These are phyloP conservation scores for Vinca minor DNA, from an alignment of 257 asterid species.

Conservation along the genomic window DNA sequence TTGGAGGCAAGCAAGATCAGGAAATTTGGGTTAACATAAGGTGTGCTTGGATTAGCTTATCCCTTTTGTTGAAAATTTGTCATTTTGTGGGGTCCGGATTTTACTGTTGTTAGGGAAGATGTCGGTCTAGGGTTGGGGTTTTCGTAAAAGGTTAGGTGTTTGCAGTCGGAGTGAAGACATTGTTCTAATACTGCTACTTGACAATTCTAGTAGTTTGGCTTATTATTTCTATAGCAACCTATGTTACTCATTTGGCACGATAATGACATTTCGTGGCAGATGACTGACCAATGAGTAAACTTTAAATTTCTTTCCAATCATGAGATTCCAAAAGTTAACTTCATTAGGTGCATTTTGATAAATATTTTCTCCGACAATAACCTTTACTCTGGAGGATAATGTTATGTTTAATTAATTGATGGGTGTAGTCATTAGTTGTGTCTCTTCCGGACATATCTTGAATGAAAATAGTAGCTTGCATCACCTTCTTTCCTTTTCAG, in stretches of 20 bases:
- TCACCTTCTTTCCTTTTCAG: slow-evolving; percentile 30
- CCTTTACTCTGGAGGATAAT: background rate
- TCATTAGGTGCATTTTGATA: background rate
- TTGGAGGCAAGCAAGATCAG: background rate
- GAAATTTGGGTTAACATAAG: background rate
- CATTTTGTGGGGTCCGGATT: too few species aligned
- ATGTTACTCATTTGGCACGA: background rate
- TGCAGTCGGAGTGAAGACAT: too few species aligned
- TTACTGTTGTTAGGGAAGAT: too few species aligned
- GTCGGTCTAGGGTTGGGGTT: too few species aligned
- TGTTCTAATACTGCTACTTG: background rate
- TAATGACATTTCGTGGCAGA: background rate
- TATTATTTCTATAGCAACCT: background rate
- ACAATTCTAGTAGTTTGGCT: background rate
- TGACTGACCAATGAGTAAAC: background rate
- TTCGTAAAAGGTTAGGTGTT: too few species aligned
- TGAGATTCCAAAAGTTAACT: background rate
- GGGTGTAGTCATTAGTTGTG: background rate
- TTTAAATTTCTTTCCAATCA: background rate
- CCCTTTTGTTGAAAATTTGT: too few species aligned
- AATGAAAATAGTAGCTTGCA: slow-evolving; percentile 2
- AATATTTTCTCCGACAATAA: background rate
- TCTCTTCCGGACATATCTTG: background rate
- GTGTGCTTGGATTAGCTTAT: background rate
- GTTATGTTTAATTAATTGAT: background rate